Base-by-base conservation (phyloP, 805 yeast genomes). In the Ogataea pini region DNA sequence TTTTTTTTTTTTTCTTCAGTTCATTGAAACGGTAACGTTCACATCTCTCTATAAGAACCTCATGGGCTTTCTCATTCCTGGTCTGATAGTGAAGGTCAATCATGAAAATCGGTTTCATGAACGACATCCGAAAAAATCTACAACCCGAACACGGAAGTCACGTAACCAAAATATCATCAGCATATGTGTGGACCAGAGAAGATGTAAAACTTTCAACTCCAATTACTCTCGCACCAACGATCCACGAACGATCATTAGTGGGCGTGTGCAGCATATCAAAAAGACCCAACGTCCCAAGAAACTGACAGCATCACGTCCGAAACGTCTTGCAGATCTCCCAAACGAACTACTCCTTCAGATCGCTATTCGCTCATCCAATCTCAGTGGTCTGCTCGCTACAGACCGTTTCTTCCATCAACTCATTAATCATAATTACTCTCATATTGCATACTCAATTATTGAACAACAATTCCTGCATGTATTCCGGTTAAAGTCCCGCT, bases 271-370 rank as follows among this genome's bases (percentile, higher is more conserved):
- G 17, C 18, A 4, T 31, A 19, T 34, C 25, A 22, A 22, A 24
- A 43, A 18, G 10, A 7, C 37, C 16, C 20, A 10, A 6, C 32
- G 9, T 13, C 37, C 14, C 10, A 14, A 24, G 14, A 24, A 20
- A 12, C 2, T 20, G 24, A 17, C 14, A n/a, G 18, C 7, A 9
- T 19, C 18, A 22, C 38, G 24, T 2, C 33, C 28, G 22, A 22
- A 10, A 44, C 9, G 17, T 17, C 27, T 22, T 13, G 6, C 42
- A 10, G 54, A 56, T n/a, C 46, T 60, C 6, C 63, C 63, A 1
- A 25, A 48, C 2, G 63, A 60, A 36, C 47, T 60, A 2, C 44
- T 60, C 4, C 44, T 54, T 12, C 46, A 49, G 12, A 55, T 60
- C 7, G 45, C 53, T 9, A 43, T 54, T 2, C 28, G 45, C 6